Conservation (phyloP, 2,329 filamentous ascomycete genomes). For the Nannizzia gypsea region DNA sequence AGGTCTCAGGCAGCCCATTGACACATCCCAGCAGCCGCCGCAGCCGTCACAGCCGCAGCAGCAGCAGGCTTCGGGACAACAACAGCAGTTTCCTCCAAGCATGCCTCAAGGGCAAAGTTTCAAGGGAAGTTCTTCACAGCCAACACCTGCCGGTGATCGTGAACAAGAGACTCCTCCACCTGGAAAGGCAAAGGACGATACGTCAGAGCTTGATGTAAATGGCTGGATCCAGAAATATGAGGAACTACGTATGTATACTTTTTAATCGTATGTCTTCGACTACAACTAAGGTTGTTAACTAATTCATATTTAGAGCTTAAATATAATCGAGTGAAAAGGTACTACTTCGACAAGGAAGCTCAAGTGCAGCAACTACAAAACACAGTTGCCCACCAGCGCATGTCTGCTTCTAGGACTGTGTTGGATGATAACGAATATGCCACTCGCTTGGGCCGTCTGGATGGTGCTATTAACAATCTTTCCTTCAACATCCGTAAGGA, state of each 20-base stretch:
- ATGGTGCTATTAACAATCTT: conserved; percentile 87
- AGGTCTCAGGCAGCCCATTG: conserved; percentile 13
- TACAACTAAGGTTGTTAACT: not conserved
- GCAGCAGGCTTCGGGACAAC: not conserved
- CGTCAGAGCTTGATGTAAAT: conserved; percentile 34
- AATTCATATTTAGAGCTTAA: conserved; percentile 56
- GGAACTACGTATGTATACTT: conserved; percentile 37
- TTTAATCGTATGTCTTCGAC: not conserved
- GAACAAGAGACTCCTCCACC: conserved; percentile 38
- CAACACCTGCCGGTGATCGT: conserved; percentile 28
- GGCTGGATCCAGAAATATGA: conserved; percentile 35
- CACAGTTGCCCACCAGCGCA: conserved; percentile 88
- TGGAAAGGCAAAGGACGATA: conserved; percentile 29
- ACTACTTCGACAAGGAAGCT: conserved; percentile 85
- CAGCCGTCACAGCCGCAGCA: conserved; percentile 7
- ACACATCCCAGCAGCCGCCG: not conserved
- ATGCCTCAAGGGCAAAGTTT: conserved; percentile 19
- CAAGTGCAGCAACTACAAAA: conserved; percentile 95
- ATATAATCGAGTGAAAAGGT: conserved; percentile 95
- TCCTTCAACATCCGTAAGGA: conserved; percentile 94
- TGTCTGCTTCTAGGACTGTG: conserved; percentile 86
- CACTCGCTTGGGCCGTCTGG: conserved; percentile 77
- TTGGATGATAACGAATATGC: conserved; percentile 92
- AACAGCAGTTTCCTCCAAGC: conserved; percentile 13
- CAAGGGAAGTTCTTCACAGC: conserved; percentile 18